Evolutionary conservation across 768 basidiomycete species (phyloP).

Genomic region (Coprinopsis sp.): DNA sequence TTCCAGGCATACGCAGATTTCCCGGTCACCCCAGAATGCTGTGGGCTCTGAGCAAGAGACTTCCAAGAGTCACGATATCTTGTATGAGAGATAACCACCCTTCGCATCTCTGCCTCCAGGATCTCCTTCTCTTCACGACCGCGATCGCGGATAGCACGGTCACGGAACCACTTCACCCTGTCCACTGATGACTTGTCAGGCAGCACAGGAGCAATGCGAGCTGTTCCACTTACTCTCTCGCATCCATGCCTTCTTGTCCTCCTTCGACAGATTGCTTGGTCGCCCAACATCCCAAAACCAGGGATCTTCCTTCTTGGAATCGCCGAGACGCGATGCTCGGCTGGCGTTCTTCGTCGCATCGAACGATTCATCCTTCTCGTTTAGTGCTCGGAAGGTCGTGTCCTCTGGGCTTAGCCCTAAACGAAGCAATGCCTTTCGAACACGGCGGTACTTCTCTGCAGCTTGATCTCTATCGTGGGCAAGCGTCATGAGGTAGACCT

Average conservation of each 20-base stretch:
- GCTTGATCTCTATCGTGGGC: conserved; percentile 10
- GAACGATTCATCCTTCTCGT: neutral
- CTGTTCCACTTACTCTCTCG: conserved; percentile 12
- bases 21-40: neutral
- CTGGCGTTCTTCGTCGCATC: neutral
- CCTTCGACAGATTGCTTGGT: neutral
- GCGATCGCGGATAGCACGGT: conserved; percentile 20
- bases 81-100: conserved; percentile 7
- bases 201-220: neutral
- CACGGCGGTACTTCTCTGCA: conserved; percentile 15
- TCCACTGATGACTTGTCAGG: conserved; percentile 12
- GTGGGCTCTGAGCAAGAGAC: neutral
- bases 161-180: conserved; percentile 25
- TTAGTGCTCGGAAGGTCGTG: conserved; percentile 8
- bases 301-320: conserved; percentile 4
- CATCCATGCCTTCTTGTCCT: conserved; percentile 14
- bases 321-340: conserved; percentile 6
- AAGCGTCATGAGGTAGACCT: conserved; percentile 16
- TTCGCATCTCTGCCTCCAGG: conserved; percentile 21
- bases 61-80: neutral
- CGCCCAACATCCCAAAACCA: neutral
- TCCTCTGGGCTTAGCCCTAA: conserved; percentile 12
- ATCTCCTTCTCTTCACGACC: conserved; percentile 24
- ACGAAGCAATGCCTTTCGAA: conserved; percentile 12
- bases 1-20: neutral